Evolutionary conservation across 2,329 filamentous ascomycete species (phyloP), one percentile per base, ranked within the genome.

Genomic region (Cladosporium cucumerinum): DNA sequence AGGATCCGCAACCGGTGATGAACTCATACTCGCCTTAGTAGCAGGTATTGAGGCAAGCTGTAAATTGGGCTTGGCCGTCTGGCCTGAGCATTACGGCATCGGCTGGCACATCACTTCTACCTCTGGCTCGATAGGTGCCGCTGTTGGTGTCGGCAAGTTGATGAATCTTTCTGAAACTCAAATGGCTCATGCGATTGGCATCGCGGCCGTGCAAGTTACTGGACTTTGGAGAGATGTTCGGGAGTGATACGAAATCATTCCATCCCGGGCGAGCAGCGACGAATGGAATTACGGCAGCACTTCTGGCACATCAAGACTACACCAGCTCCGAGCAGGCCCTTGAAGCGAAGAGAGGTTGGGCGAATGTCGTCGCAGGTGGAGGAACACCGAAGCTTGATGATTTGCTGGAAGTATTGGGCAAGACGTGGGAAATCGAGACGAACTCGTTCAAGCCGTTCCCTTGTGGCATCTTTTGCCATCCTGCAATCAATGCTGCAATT

Each of bases 371-470:
- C 23, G 60, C 69, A 30, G 78, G 80, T 23, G 67, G 66, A 73
- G 77, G 39, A 72, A 78, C 63, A 3, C 77, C 82, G 34, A 74
- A 76, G 39, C 73, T 80, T 21, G 74, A 78, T 7, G 75, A 73
- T 43, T 75, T 79, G 65, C 70, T 82, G 39, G 76, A 69, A 1
- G 74, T 75, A 21, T 67, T 81, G 14, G 74, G 75, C 1, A 64
- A 68, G 39, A 70, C 68, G n/a, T 86, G 83, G 83, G 82, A 86
- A 74, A 81, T 82, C 10, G 75, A 80, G 69, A 78, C 79, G 67
- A 86, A 86, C 66, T 79, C 81, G 1, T 86, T 85, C 74, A 86
- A 86, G 70, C 84, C 83, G 0, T 86, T 82, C 66, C 83, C 84
- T 0, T 86, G 84, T 70, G 84, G 83, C 0, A 85, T 86, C 66